These are phyloP conservation scores for Trypanosoma brucei DNA, from an alignment of 208 protist species.

Conservation along the genomic window DNA sequence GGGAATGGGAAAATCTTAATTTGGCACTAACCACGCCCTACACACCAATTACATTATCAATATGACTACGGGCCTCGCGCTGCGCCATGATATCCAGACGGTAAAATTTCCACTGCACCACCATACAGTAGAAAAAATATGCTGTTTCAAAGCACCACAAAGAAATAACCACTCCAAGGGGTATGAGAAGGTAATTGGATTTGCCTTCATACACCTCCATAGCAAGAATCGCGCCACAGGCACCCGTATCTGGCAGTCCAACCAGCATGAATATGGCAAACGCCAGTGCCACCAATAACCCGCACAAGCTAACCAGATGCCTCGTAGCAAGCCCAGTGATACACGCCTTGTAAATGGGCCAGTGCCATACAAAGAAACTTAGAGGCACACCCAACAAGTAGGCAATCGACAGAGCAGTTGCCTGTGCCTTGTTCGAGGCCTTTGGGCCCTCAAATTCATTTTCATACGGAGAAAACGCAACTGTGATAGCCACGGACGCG, in stretches of 20 bases:
- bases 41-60: conserved; percentile 19
- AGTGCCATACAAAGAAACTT: conserved; percentile 72
- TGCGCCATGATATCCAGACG: conserved; percentile 54
- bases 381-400: conserved; percentile 62
- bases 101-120: conserved; percentile 57
- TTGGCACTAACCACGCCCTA: not conserved
- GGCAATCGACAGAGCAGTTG: conserved; percentile 37
- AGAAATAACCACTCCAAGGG: conserved; percentile 43
- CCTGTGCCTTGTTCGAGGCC: conserved; percentile 34
- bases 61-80: conserved; percentile 25
- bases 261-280: conserved; percentile 52
- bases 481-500: conserved; percentile 37
- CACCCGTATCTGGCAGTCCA: conserved; percentile 36
- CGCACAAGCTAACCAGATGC: conserved; percentile 53
- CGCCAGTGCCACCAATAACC: conserved; percentile 45
- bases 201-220: conserved; percentile 32
- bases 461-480: conserved; percentile 27
- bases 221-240: conserved; percentile 45
- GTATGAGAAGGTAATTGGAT: conserved; percentile 22
- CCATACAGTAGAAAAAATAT: conserved; percentile 43
- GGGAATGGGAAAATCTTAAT: too few species aligned
- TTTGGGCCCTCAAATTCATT: conserved; percentile 9
- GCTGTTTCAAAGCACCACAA: conserved; percentile 43
- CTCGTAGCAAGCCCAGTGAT: conserved; percentile 36
- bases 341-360: conserved; percentile 48